Evolutionary conservation across 495 filamentous ascomycete genomes (phyloP).

Genomic region (Aspergillus olivimuriae): DNA sequence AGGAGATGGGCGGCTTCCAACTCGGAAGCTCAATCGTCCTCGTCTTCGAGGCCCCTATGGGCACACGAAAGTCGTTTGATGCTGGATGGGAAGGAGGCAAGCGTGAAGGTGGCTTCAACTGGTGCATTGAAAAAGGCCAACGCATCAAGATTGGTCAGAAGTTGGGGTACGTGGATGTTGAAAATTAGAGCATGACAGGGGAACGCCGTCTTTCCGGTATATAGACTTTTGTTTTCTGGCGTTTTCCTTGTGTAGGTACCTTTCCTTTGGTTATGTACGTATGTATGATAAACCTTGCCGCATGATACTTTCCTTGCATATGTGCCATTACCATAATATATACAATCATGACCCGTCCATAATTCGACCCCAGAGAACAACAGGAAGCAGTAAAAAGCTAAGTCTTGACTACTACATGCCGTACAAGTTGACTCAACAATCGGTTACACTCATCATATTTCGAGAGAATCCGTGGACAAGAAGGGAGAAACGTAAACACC

Average conservation of each 20-base stretch:
- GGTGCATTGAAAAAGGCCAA: constrained; percentile 78
- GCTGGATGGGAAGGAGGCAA: constrained; percentile 52
- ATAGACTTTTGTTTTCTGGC: not conserved
- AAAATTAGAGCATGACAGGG: constrained; percentile 10
- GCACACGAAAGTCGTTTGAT: constrained; percentile 55
- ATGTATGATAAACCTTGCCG: not conserved
- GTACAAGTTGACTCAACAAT: too few relatives aligned
- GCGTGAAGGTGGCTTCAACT: constrained; percentile 66
- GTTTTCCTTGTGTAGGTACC: not conserved
- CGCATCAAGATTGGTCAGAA: constrained; percentile 82
- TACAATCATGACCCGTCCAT: too few relatives aligned
- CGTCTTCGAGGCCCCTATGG: constrained; percentile 89
- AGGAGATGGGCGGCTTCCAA: constrained; percentile 98
- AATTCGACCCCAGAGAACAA: too few relatives aligned
- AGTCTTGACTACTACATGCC: too few relatives aligned
- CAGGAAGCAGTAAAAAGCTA: too few relatives aligned
- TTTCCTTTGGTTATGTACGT: not conserved
- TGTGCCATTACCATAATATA: too few relatives aligned
- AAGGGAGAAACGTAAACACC: not conserved
- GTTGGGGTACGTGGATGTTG: constrained; percentile 56
- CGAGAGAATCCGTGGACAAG: not conserved
- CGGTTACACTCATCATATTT: too few relatives aligned
- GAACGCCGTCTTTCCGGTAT: too few relatives aligned
- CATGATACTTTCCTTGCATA: too few relatives aligned
- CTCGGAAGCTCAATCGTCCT: constrained; percentile 92